Percentiles rank a stretch among this genome's conserved stretches.
phyloP scores from a whole-genome alignment of 306 rosid species.

The Castanea sativa region DNA sequence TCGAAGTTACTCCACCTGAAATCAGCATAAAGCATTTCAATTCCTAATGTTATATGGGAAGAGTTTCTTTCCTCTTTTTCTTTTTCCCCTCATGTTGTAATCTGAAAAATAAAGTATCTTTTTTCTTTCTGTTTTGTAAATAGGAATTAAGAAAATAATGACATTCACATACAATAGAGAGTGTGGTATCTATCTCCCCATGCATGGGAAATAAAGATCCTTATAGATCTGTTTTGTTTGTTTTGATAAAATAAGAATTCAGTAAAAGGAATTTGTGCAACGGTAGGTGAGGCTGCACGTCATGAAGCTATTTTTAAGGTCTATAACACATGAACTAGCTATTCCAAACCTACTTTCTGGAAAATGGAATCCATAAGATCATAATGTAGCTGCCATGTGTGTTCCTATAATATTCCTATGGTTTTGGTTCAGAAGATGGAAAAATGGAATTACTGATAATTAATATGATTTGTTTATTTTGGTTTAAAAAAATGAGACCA shows the following conservation, averaged over 20 bases:
- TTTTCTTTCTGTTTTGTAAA: neutral
- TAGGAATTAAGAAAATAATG: neutral
- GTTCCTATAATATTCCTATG: neutral
- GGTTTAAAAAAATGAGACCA: too few species aligned
- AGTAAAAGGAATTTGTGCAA: neutral
- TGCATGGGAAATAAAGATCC: neutral
- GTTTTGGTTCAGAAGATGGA: neutral
- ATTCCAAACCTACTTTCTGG: neutral
- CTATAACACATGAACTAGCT: neutral
- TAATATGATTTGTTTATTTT: too few species aligned
- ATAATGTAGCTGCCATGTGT: neutral
- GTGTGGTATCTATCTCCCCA: too few species aligned
- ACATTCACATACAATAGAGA: neutral
- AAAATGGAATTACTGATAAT: too few species aligned
- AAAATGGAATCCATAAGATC: neutral
- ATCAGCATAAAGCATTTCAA: neutral
- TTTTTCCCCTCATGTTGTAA: neutral
- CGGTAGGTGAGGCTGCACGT: slow-evolving; percentile 23
- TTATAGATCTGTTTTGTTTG: neutral
- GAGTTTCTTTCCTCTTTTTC: neutral
- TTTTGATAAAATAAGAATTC: neutral
- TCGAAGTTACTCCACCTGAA: slow-evolving; percentile 90
- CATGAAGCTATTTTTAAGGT: neutral
- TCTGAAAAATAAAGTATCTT: neutral
- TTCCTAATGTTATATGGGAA: neutral